Conservation (phyloP, 495 filamentous ascomycete species). For the Thermochaetoides thermophila region DNA sequence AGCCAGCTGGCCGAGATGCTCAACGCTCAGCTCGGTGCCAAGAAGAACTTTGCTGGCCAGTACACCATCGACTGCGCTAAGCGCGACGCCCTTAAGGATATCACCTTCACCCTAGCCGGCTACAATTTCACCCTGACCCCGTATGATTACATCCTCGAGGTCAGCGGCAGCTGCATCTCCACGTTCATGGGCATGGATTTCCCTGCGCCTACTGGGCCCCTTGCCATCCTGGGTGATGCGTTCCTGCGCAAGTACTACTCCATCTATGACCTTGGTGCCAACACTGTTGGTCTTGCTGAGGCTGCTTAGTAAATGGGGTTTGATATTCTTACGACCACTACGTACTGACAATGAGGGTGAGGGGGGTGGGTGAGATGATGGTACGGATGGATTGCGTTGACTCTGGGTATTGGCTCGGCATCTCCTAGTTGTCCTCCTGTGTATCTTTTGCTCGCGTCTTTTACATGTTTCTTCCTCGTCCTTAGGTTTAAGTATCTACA, state of each 20-base stretch:
- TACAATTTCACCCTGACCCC: slow-evolving; percentile 81
- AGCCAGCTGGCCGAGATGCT: slow-evolving; percentile 86
- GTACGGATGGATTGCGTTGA: too few species aligned
- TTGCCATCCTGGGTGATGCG: slow-evolving; percentile 92
- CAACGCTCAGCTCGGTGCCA: slow-evolving; percentile 95
- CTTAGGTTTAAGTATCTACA: too few species aligned
- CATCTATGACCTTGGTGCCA: slow-evolving; percentile 80
- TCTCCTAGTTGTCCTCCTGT: too few species aligned
- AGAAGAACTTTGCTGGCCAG: slow-evolving; percentile 90
- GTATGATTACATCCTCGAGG: slow-evolving; percentile 92
- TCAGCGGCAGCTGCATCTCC: slow-evolving; percentile 89
- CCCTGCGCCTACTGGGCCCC: slow-evolving; percentile 76
- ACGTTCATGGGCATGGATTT: slow-evolving; percentile 98
- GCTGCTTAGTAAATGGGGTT: too few species aligned
- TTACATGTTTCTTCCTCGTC: too few species aligned
- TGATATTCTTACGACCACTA: too few species aligned
- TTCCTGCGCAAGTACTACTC: slow-evolving; percentile 98
- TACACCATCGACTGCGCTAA: slow-evolving; percentile 83
- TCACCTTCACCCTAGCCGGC: slow-evolving; percentile 75
- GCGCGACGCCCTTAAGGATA: slow-evolving; percentile 67
- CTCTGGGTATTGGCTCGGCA: too few species aligned
- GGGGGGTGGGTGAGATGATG: too few species aligned
- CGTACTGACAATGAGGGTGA: too few species aligned
- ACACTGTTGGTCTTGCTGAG: slow-evolving; percentile 75
- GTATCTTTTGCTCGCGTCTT: too few species aligned